These are phyloP conservation scores for Phytophthora aleatoria DNA, from an alignment of 352 stramenopile genomes.

Conservation along the genomic window DNA sequence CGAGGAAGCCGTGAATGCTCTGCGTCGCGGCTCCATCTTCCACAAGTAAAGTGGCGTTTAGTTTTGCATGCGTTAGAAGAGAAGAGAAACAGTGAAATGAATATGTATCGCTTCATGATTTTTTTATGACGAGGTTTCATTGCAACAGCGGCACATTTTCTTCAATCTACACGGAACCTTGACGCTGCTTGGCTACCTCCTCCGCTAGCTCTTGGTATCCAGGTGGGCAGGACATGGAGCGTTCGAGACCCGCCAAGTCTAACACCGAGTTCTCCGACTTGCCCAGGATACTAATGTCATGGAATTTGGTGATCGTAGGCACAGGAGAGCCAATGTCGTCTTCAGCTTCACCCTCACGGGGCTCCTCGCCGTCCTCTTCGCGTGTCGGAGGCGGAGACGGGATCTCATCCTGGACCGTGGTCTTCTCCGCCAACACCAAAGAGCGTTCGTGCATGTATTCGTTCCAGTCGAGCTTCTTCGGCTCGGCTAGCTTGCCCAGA, in stretches of 20 bases:
- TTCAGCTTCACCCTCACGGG: conserved; percentile 30
- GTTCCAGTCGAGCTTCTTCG: conserved; percentile 81
- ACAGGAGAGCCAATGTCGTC: conserved; percentile 35
- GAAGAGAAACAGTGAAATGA: conserved; percentile 22
- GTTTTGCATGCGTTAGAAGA: conserved; percentile 41
- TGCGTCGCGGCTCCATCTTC: conserved; percentile 89
- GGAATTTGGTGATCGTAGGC: conserved; percentile 75
- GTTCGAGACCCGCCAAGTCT: conserved; percentile 65
- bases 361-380: conserved; percentile 31
- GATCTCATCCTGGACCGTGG: conserved; percentile 33
- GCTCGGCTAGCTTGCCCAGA: conserved; percentile 70
- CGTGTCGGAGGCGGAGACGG: conserved; percentile 21
- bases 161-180: conserved; percentile 30
- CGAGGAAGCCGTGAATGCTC: conserved; percentile 76
- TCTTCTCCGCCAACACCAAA: conserved; percentile 37
- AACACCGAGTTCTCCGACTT: conserved; percentile 77
- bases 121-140: background rate
- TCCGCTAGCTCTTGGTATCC: conserved; percentile 69
- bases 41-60: conserved; percentile 55
- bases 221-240: conserved; percentile 79
- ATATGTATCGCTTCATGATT: conserved; percentile 37
- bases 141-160: background rate
- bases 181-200: conserved; percentile 32
- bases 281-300: conserved; percentile 80
- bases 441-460: conserved; percentile 83